Base-by-base conservation (phyloP, 495 filamentous ascomycete species). In the Rostrohypoxylon terebratum region DNA sequence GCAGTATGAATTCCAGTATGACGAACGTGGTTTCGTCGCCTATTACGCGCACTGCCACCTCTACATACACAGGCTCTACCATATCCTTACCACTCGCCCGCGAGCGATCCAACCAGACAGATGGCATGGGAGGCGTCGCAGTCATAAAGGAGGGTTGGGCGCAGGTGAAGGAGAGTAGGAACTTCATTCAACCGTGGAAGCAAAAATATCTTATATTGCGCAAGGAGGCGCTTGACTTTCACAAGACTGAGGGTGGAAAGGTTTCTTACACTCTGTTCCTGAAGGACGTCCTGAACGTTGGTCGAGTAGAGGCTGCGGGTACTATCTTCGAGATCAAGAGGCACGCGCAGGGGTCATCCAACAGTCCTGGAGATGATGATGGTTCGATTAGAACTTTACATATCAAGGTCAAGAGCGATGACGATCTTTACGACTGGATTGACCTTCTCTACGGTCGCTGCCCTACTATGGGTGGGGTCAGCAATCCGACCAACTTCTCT, bases 341-440 rank as follows among this genome's bases (percentile, higher is more conserved):
- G 58, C 89, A 92, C 55, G 80, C 87, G 3, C 89, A 87, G 67
- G 87, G 90, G 68, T 83, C 86, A 47, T 85, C 86, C 55, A 84
- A 85, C 68, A 90, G 87, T 72, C 81, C 89, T 4, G 87, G 88
- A 33, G 85, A 83, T 81, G 82, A 89, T 84, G 94, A 98, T 75
- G 89, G 92, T 34, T 86, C 92, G 3, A 90, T 90, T 34, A 93
- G 92, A 74, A 91, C 90, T 9, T 85, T 97, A 42, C 91, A 93
- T 25, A 94, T 97, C 71, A 92, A 92, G 77, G 92, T 98, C 70
- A 97, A 97, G 77, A 90, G 88, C 20, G 96, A 98, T 69, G 94
- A 97, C 72, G 96, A 99, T 71, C 89, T 98, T 38, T 99, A 99
- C 77, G 93, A 96, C 59, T 99, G 96, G 96, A 97, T 97, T 65